These are phyloP conservation scores for Metschnikowia hibisci DNA, from an alignment of 805 yeast genomes.

Conservation along the genomic window DNA sequence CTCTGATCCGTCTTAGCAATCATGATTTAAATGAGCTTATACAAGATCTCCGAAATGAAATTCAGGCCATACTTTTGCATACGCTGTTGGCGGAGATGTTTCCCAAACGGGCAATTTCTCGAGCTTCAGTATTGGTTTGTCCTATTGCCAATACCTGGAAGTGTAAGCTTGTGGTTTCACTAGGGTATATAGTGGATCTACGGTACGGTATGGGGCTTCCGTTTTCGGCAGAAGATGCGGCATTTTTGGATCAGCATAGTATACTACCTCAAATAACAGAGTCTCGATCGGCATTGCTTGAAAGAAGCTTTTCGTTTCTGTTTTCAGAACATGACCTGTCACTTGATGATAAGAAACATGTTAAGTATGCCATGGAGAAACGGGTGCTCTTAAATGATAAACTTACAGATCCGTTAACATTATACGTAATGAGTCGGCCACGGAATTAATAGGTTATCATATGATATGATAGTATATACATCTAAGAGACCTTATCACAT, in stretches of 20 bases:
- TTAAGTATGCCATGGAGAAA: constrained; percentile 13
- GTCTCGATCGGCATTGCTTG: constrained; percentile 9
- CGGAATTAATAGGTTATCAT: neutral
- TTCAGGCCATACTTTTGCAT: constrained; percentile 11
- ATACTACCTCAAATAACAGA: constrained; percentile 6
- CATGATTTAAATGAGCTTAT: constrained; percentile 20
- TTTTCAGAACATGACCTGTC: neutral
- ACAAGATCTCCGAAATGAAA: constrained; percentile 14
- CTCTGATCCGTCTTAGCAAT: constrained; percentile 23
- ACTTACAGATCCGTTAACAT: constrained; percentile 17
- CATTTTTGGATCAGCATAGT: constrained; percentile 14
- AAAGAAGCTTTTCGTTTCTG: constrained; percentile 11
- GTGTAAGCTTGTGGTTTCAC: constrained; percentile 20
- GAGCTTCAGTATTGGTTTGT: constrained; percentile 8
- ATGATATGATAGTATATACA: no score
- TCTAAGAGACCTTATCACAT: no score
- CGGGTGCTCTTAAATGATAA: constrained; percentile 12
- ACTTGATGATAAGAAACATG: constrained; percentile 16
- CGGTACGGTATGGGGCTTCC: constrained; percentile 15
- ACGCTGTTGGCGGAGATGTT: constrained; percentile 11
- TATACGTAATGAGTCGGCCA: constrained; percentile 23
- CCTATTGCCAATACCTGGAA: constrained; percentile 21
- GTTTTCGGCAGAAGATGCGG: constrained; percentile 10
- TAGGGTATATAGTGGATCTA: constrained; percentile 19
- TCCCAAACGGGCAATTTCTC: constrained; percentile 10